Base-by-base conservation (phyloP, 2,329 filamentous ascomycete species). In the Apiospora arundinis region DNA sequence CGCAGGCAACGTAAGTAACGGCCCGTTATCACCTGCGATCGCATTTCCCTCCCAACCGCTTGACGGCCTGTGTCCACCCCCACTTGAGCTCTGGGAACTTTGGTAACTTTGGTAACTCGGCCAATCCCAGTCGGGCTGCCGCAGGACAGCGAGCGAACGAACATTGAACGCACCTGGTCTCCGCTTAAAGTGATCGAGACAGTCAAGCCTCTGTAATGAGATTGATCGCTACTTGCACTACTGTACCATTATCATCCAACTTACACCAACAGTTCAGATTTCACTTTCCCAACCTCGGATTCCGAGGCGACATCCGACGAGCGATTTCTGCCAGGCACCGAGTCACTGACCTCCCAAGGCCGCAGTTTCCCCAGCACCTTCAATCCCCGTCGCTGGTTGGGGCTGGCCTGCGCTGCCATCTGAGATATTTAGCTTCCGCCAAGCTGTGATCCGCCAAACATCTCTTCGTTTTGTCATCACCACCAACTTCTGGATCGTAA, bases 11-110 rank as follows among this genome's bases (percentile, higher is more conserved):
- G n/a, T 44, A 37, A 23, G 18, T 44, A 25, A 67, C 65, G 40
- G 65, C 12, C 65, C 63, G 70, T 66, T 42, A 69, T 71, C 40
- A 67, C n/a, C 25, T 40, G 69, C 28, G 12, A 4, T 66, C 69
- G 12, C 40, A 72, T 73, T 70, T 72, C 70, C 28, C 28, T 9
- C 14, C 14, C 16, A 60, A 60, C 52, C 52, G 9, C 45, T n/a
- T 42, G 40, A 42, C 32, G 40, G 40, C 12, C 40, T 42, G 40
- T 11, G 40, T 16, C 42, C 42, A 45, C 42, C 12, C 12, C 23
- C 49, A 32, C 49, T 56, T 56, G 25, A 32, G 16, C 23, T 28
- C 49, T 60, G 25, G 28, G 18, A n/a, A 63, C 32, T 37, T 23
- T 23, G 18, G 56, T n/a, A 40, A 63, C 56, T 37, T 23, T 14